Base-by-base conservation (phyloP, 2,329 filamentous ascomycete species). In the Torrubiella hemipterigena region DNA sequence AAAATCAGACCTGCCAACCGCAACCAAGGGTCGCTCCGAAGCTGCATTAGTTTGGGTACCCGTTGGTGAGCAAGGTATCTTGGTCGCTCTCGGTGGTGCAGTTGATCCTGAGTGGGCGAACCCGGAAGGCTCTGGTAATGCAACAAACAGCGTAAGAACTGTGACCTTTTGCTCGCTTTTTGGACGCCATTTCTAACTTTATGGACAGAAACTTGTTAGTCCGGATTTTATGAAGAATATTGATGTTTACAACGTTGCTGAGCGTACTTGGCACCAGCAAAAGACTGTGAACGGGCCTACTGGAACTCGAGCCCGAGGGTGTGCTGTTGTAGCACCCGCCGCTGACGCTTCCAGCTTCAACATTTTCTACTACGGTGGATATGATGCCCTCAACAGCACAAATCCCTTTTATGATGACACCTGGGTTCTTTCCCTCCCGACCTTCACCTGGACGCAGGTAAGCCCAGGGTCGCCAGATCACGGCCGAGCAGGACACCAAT, bases 321-420 rank as follows among this genome's bases (percentile, higher is more conserved):
- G 84, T 46, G 77, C 81, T 4, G 78, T 85, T 0, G 73, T 84
- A 2, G 81, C 73, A n/a, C 63, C 73, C 0, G 77, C 82, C 11
- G 63, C 73, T 27, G 81, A 86, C 47, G 65, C 63, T 20, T 81
- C 79, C 9, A 85, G 77, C 36, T 82, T 79, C 53, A 86, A 87
- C 48, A 77, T 93, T 30, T 87, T 89, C 59, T 84, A 83, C 57
- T 91, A 85, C 43, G 84, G 81, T 12, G 84, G 84, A 0, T 87
- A 80, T 46, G 56, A 73, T 35, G 73, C 70, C 0, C 41, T 75
- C 6, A 35, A 65, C 34, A 17, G 36, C 0, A 31, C 27, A 0
- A 36, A 54, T 1, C 37, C 50, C 12, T 70, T 63, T 40, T 63
- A 52, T 32, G 74, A 85, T 37, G 80, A 83, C 28, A 79, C 89